Conservation (phyloP, 2,329 filamentous ascomycete species). For the Diaporthe ilicicola region DNA sequence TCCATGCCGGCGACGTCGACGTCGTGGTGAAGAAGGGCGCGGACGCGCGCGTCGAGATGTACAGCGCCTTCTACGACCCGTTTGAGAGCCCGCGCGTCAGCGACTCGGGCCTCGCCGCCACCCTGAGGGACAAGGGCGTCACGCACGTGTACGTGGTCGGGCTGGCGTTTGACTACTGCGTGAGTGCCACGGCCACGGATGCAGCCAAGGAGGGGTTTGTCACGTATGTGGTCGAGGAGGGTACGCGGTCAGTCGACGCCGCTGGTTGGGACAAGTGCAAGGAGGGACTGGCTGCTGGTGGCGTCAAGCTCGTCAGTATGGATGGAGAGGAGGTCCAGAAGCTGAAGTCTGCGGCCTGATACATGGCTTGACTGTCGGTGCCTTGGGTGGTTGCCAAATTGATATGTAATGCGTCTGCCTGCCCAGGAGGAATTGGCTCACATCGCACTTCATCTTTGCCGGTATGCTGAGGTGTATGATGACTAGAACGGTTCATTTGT, state of each 20-base stretch:
- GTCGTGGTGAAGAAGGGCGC: constrained; percentile 80
- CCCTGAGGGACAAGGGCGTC: constrained; percentile 65
- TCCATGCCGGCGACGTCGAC: constrained; percentile 70
- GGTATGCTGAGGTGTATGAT: too few relatives aligned
- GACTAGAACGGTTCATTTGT: too few relatives aligned
- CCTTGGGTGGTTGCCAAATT: neutral
- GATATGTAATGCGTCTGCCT: neutral
- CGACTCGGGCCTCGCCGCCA: constrained; percentile 69
- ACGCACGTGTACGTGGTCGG: constrained; percentile 89
- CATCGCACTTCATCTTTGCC: neutral
- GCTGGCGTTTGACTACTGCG: constrained; percentile 89
- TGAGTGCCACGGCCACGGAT: constrained; percentile 82
- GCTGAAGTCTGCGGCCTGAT: constrained; percentile 43
- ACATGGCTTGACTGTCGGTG: neutral
- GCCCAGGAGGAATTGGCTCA: neutral
- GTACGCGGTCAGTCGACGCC: constrained; percentile 75
- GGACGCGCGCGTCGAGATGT: constrained; percentile 84
- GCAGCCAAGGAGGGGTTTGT: constrained; percentile 78
- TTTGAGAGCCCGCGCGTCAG: constrained; percentile 69
- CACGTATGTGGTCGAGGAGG: constrained; percentile 82
- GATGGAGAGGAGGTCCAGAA: constrained; percentile 64
- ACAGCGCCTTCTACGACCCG: constrained; percentile 87
- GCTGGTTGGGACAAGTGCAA: constrained; percentile 64
- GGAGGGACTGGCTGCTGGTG: constrained; percentile 62
- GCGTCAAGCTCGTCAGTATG: constrained; percentile 69